Conservation (phyloP, 2,329 filamentous ascomycete species). For the Fusarium burgessii region DNA sequence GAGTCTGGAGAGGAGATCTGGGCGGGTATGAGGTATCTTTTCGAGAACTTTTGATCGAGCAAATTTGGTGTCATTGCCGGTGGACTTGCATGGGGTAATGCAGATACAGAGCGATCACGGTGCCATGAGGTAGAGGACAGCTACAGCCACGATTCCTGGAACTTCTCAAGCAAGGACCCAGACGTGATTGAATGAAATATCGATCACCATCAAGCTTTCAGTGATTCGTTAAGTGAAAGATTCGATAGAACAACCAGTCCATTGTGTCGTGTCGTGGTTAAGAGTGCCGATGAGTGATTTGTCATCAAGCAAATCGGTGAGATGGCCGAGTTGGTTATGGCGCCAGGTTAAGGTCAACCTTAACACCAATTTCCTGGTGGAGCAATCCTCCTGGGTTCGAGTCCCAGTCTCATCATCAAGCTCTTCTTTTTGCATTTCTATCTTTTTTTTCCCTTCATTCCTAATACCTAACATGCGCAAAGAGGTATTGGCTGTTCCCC, state of each 20-base stretch:
- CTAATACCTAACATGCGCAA: background rate
- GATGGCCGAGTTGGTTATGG: conserved; percentile 38
- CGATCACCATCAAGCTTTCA: background rate
- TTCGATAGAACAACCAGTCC: background rate
- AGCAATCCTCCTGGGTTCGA: conserved; percentile 38
- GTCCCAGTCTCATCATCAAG: conserved; percentile 36
- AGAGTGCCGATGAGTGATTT: background rate
- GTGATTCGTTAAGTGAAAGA: fast-evolving
- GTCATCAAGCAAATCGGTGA: conserved; percentile 31
- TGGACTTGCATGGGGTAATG: fast-evolving
- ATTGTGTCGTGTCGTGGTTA: fast-evolving
- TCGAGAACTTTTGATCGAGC: conserved; percentile 1
- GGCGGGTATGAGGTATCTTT: conserved; percentile 58
- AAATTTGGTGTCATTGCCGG: too few species aligned
- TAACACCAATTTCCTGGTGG: conserved; percentile 38
- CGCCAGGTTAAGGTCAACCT: conserved; percentile 37
- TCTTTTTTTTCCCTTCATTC: background rate
- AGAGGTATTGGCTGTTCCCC: background rate
- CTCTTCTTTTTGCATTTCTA: background rate
- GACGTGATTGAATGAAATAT: background rate
- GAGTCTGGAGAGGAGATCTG: conserved; percentile 59
- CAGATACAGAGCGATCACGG: too few species aligned
- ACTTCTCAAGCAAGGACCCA: background rate
- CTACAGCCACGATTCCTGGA: too few species aligned
- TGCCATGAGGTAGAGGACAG: background rate